phyloP scores from a whole-genome alignment of 371 early-diverging fungal genomes.

The Rhizopus arrhizus region DNA sequence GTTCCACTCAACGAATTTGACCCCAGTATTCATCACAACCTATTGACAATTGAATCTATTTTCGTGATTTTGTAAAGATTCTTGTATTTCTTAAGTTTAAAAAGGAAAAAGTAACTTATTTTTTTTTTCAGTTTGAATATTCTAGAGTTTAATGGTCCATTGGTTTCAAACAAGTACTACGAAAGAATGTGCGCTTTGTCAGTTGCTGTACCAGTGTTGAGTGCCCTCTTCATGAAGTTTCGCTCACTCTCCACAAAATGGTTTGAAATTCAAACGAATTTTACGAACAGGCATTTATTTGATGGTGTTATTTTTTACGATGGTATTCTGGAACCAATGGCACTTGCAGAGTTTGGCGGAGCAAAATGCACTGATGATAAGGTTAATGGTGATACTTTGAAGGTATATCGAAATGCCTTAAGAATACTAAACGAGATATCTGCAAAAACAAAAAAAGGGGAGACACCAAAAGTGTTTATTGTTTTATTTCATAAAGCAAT shows the following conservation, averaged over 20 bases:
- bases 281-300: slow-evolving; percentile 2
- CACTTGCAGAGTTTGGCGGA: background rate
- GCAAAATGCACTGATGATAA: background rate
- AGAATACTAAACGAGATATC: background rate
- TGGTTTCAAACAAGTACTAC: background rate
- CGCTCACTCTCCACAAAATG: slow-evolving; percentile 1
- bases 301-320: slow-evolving; percentile 2
- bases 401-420: background rate
- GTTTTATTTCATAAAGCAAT: no score
- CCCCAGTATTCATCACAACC: background rate
- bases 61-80: background rate
- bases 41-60: slow-evolving; percentile 2
- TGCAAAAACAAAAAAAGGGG: background rate
- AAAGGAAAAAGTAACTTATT: no score
- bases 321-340: slow-evolving; percentile 1
- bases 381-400: background rate
- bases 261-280: slow-evolving; percentile 2
- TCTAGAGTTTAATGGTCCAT: slow-evolving; percentile 5
- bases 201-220: background rate
- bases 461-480: no score
- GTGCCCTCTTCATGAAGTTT: slow-evolving; percentile 3
- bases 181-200: background rate
- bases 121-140: slow-evolving; percentile 1
- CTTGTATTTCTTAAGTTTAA: background rate
- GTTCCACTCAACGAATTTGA: no score